A percentile compares a stretch with the other conserved stretches of the same genome.
These are phyloP conservation scores for Xylaria sp. DNA, from an alignment of 2,329 filamentous ascomycete species.

Conservation along the genomic window DNA sequence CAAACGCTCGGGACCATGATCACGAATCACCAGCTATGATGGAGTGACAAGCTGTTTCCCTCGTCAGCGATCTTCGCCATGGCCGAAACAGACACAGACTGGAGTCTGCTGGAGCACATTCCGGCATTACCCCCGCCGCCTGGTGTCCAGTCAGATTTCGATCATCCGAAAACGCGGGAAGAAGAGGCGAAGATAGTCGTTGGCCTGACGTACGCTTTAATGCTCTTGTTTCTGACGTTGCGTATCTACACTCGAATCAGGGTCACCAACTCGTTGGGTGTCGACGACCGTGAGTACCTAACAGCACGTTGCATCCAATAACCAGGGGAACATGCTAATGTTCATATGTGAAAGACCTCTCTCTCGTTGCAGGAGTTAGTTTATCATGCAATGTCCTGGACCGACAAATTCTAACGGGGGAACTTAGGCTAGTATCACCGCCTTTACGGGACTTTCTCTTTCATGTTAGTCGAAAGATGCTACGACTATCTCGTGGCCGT, in stretches of 20 bases:
- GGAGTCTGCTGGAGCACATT: conserved; percentile 27
- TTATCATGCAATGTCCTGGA: not conserved
- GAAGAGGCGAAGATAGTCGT: conserved; percentile 30
- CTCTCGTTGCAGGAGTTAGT: conserved; percentile 38
- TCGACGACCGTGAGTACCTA: conserved; percentile 39
- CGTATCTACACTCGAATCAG: conserved; percentile 38
- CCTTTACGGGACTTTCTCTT: conserved; percentile 34
- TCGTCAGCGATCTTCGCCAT: conserved; percentile 2
- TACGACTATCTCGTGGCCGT: not conserved
- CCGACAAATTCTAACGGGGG: not conserved
- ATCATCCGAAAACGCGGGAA: conserved; percentile 30
- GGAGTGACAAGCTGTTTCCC: not conserved
- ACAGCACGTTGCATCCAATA: not conserved
- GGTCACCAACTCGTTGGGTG: conserved; percentile 29
- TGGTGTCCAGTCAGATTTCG: conserved; percentile 37
- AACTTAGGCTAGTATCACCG: conserved; percentile 34
- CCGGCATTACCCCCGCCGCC: conserved; percentile 34
- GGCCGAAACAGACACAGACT: conserved; percentile 13
- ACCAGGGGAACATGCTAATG: conserved; percentile 21
- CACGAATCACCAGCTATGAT: not conserved
- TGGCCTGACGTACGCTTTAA: conserved; percentile 35
- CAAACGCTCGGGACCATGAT: no score
- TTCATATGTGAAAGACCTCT: conserved; percentile 31
- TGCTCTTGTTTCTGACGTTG: conserved; percentile 38
- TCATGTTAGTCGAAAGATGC: conserved; percentile 26